These are phyloP conservation scores for Huntiella savannae DNA, from an alignment of 2,329 filamentous ascomycete genomes.

Conservation along the genomic window DNA sequence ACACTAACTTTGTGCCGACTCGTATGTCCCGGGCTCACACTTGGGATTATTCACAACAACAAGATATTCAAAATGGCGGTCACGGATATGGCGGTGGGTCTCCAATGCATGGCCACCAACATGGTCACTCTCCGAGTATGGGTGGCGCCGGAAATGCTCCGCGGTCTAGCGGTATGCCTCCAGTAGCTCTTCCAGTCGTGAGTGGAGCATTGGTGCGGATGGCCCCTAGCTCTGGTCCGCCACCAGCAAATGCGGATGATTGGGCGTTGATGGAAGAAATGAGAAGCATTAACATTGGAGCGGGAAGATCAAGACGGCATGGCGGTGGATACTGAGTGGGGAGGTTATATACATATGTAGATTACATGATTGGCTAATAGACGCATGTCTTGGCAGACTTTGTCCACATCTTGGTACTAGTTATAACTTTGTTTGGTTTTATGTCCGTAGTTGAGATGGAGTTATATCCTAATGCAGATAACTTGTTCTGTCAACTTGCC, in stretches of 20 bases:
- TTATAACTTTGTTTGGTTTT: too few species aligned
- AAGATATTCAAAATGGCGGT: neutral
- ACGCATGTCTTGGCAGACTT: too few species aligned
- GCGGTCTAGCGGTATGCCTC: constrained; percentile 36
- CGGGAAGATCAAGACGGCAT: constrained; percentile 35
- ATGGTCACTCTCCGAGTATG: neutral
- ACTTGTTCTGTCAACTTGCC: too few species aligned
- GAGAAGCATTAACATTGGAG: constrained; percentile 46
- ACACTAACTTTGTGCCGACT: constrained; percentile 22
- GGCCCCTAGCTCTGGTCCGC: constrained; percentile 14
- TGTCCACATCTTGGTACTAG: too few species aligned
- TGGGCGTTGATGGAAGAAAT: constrained; percentile 53
- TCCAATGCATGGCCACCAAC: neutral
- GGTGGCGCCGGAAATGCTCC: constrained; percentile 23
- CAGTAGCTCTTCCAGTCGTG: constrained; percentile 23
- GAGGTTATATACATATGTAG: too few species aligned
- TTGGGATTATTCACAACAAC: constrained; percentile 25
- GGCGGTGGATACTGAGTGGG: constrained; percentile 21
- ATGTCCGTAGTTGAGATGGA: too few species aligned
- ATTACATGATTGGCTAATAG: too few species aligned
- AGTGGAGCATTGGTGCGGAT: constrained; percentile 20
- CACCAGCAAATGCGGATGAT: constrained; percentile 25
- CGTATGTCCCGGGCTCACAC: constrained; percentile 27
- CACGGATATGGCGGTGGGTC: neutral
- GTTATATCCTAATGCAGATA: too few species aligned